phyloP scores from a whole-genome alignment of 441 rosid species.

The Populus hybrid region DNA sequence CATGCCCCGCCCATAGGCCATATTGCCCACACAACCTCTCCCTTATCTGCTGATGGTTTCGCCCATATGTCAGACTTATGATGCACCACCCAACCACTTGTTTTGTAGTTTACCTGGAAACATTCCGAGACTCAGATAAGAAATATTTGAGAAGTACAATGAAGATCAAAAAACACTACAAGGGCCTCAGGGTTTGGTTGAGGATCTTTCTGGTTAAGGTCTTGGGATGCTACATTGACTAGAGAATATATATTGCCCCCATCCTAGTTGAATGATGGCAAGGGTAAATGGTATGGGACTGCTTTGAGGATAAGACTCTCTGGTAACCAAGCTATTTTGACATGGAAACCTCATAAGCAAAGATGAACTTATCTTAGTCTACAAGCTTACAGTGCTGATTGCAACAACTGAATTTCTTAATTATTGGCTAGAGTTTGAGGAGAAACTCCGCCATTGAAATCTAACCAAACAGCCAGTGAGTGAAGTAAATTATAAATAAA shows the following conservation, averaged over 20 bases:
- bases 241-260: neutral
- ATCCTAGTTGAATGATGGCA: neutral
- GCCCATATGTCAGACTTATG: conserved; percentile 72
- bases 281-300: neutral
- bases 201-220: neutral
- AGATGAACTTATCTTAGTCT: neutral
- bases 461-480: neutral
- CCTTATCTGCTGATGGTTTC: conserved; percentile 52
- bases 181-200: neutral
- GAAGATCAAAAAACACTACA: neutral
- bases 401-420: conserved; percentile 3
- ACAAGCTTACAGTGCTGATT: neutral
- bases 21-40: conserved; percentile 47
- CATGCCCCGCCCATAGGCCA: conserved; percentile 84
- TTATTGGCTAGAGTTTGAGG: conserved; percentile 52
- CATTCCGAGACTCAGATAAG: conserved; percentile 10
- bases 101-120: conserved; percentile 55
- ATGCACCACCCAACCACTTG: conserved; percentile 69
- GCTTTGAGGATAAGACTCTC: neutral
- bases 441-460: conserved; percentile 37
- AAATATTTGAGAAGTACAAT: neutral
- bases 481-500: neutral
- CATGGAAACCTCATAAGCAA: neutral
- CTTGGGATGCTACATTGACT: neutral
- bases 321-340: neutral